Base-by-base conservation (phyloP, 202 grass and related monocot genomes). In the Saccharum hybrid region DNA sequence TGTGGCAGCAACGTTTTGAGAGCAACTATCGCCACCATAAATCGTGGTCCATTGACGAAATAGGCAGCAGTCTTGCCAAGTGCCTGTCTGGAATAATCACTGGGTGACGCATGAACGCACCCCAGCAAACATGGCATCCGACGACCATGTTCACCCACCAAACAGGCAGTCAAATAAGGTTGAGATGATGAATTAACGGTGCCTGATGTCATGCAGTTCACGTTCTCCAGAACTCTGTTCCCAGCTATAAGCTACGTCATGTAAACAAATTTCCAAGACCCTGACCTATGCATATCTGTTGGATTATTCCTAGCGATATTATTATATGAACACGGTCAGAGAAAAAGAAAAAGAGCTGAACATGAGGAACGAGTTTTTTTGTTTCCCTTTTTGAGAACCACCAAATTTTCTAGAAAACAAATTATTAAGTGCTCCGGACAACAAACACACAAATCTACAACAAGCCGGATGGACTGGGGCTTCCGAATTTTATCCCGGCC, bases 91-190 rank as follows among this genome's bases (percentile, higher is more conserved):
- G 22, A 64, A 64, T 62, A 43, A 64, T 42, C 42, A 45, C 21
- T 46, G 8, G 59, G 39, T 6, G 22, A 16, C 16, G 30, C 4
- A 34, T 5, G 28, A 48, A 33, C 8, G 21, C 56, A 31, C 3
- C 38, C 0, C 48, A 38, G 40, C 23, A 48, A 68, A 42, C 38
- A 38, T 41, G 30, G 14, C 69, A 69, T 74, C 8, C 18, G 18
- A 76, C 26, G 69, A 68, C 72, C 31, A 40, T 3, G 14, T 67
- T 78, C 15, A 46, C 19, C 60, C 62, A 74, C 22, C n/a, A 21
- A 81, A 74, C 51, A 45, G 61, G 22, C 26, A 86, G 45, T 81
- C 61, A 68, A 81, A 70, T 23, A 51, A 18, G 16, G n/a, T 4
- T 45, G 34, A 43, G 13, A 18, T 31, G 34, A 30, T 75, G 13